Evolutionary conservation across 192 early-diverging fungal genomes (phyloP), one percentile per base, ranked within the genome.

Genomic region (Coemansia sp.): DNA sequence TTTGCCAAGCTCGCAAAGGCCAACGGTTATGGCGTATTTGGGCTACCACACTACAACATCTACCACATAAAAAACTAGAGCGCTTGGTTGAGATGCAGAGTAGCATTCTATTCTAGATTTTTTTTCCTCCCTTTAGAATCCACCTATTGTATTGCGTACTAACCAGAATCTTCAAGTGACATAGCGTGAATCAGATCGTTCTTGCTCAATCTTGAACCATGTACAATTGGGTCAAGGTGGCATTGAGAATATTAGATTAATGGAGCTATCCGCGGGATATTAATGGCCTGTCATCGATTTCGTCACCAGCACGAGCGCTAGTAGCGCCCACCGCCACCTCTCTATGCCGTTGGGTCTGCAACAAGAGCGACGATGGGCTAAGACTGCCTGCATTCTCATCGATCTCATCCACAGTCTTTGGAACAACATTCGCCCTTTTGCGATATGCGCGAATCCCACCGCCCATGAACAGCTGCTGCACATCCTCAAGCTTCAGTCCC

Each of bases 1-100:
- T 76, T 91, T 64, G 89, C 87, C 12, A 91, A 88, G 66, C 85
- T 89, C 66, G 88, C 88, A 50, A 88, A 86, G 66, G 83, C 72
- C 0, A 50, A 86, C 47, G 88, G 88, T 0, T 89, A 81, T 61
- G 78, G 77, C 26, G 85, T 89, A 0, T 87, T 66, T 68, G 89
- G 89, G 0, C 76, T 88, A 28, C 89, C 89, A 1, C 80, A 75
- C 34, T 87, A 88, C 41, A 59, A 86, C 36, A 80, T 91, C 4
- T 83, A 84, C 33, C 89, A 91, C 69, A 77, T 79, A 4, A 55
- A 55, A 21, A 65, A 62, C 35, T 79, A 57, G 18, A 2, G 43
- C 43, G 14, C 14, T 2, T n/a, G n/a, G 41, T 38, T 18, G 43
- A 20, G n/a, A 13, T 38, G 2, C 11, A 38, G 37, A 38, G 18